A percentile compares a stretch with the other conserved stretches of the same genome.
phyloP scores from a whole-genome alignment of 1,284 basidiomycete species.

The Leccinum subrobustum region DNA sequence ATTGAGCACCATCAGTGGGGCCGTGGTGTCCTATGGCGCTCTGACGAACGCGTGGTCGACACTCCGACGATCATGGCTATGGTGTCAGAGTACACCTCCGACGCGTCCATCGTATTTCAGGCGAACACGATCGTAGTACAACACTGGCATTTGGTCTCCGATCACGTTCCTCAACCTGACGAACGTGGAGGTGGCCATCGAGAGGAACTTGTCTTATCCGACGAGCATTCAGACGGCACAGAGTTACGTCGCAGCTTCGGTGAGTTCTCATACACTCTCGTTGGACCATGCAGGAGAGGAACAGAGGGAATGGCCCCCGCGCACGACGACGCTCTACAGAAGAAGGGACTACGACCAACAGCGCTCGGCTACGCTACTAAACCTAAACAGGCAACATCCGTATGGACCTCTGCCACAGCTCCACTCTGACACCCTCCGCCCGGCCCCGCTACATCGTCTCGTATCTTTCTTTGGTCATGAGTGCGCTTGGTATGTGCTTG shows the following conservation, averaged over 20 bases:
- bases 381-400: too few relatives aligned
- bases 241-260: conserved; percentile 16
- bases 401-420: too few relatives aligned
- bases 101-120: conserved; percentile 56
- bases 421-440: too few relatives aligned
- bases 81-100: conserved; percentile 37
- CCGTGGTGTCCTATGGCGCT: neutral
- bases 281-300: too few relatives aligned
- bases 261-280: neutral
- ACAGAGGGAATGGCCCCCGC: too few relatives aligned
- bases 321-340: too few relatives aligned
- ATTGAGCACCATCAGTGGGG: neutral
- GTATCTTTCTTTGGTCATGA: neutral
- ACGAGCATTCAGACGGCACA: conserved; percentile 53
- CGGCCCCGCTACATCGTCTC: too few relatives aligned
- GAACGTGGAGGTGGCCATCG: conserved; percentile 56
- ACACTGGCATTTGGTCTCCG: conserved; percentile 47
- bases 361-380: too few relatives aligned
- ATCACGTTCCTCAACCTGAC: conserved; percentile 53
- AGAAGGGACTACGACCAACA: too few relatives aligned
- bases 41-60: conserved; percentile 42
- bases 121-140: conserved; percentile 51
- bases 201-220: conserved; percentile 60
- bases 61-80: conserved; percentile 46
- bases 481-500: neutral